phyloP scores from a whole-genome alignment of 768 basidiomycete species.

The Tubosaeta sp. region DNA sequence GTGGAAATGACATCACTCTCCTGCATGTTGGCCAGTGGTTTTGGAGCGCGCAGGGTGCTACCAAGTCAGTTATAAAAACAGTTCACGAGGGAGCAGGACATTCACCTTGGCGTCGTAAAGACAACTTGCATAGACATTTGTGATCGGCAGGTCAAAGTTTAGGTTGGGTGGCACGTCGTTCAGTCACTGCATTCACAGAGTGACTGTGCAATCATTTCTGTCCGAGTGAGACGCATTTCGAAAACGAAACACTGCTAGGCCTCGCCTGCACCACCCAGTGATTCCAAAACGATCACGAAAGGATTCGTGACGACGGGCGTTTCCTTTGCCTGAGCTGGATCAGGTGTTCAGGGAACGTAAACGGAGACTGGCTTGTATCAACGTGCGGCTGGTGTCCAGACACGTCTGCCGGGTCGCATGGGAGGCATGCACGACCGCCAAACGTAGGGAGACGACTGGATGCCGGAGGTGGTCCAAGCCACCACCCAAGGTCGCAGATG shows the following conservation, averaged over 20 bases:
- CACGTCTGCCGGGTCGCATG: too few species aligned
- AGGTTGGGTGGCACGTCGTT: background rate
- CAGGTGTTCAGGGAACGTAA: slow-evolving; percentile 58
- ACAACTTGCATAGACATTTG: slow-evolving; percentile 1
- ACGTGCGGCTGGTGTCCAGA: too few species aligned
- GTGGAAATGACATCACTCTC: background rate
- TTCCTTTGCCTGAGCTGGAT: background rate
- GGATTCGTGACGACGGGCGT: slow-evolving; percentile 10
- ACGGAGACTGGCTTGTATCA: too few species aligned
- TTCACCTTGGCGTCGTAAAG: slow-evolving; percentile 10
- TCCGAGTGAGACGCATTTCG: slow-evolving; percentile 9
- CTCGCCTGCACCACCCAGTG: slow-evolving; percentile 12
- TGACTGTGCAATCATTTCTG: slow-evolving; percentile 22
- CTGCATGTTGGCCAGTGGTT: background rate
- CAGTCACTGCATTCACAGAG: slow-evolving; percentile 11
- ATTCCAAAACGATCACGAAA: slow-evolving; percentile 19
- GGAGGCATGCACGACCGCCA: slow-evolving; percentile 64
- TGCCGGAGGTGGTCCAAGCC: too few species aligned
- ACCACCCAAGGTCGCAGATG: too few species aligned
- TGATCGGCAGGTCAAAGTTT: background rate
- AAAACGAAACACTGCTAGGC: background rate
- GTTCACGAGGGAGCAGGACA: background rate
- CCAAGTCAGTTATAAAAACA: background rate
- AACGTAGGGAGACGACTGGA: slow-evolving; percentile 53
- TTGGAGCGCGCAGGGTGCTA: slow-evolving; percentile 1